Evolutionary conservation across 768 basidiomycete species (phyloP).

Genomic region (Psilocybe subaeruginosa): DNA sequence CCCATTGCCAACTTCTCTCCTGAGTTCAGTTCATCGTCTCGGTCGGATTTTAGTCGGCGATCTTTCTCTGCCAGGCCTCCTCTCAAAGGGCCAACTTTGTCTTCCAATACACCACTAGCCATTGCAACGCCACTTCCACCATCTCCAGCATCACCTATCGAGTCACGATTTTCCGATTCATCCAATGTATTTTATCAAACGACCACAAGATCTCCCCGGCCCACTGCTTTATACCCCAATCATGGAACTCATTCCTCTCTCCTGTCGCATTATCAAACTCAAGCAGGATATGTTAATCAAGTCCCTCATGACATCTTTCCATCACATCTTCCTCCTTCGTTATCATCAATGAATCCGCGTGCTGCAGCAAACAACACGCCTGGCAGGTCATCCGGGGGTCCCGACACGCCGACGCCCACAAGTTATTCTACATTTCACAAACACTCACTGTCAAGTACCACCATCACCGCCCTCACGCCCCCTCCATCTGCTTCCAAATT

Average conservation of each 20-base stretch:
- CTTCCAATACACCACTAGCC: conserved; percentile 40
- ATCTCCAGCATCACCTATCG: conserved; percentile 47
- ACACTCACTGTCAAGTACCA: conserved; percentile 53
- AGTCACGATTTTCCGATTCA: conserved; percentile 41
- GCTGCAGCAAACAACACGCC: conserved; percentile 20
- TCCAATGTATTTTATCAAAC: conserved; percentile 75
- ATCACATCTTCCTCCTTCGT: conserved; percentile 40
- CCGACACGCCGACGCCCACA: conserved; percentile 45
- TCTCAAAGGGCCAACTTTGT: conserved; percentile 40
- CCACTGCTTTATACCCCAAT: conserved; percentile 49
- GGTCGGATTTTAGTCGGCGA: conserved; percentile 42
- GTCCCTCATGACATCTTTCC: conserved; percentile 48
- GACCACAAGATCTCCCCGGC: conserved; percentile 49
- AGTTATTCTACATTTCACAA: conserved; percentile 26
- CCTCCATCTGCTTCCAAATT: conserved; percentile 27
- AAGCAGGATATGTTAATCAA: conserved; percentile 25
- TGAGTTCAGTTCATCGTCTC: conserved; percentile 31
- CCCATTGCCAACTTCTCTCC: conserved; percentile 25
- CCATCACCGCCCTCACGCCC: conserved; percentile 42
- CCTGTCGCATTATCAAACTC: conserved; percentile 42
- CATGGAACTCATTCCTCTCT: conserved; percentile 44
- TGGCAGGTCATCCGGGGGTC: conserved; percentile 34
- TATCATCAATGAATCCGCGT: conserved; percentile 40
- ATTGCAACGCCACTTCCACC: conserved; percentile 47
- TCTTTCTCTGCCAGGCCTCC: conserved; percentile 48